Base-by-base conservation (phyloP, 805 yeast genomes). In the Kockiozyma suomiensis region DNA sequence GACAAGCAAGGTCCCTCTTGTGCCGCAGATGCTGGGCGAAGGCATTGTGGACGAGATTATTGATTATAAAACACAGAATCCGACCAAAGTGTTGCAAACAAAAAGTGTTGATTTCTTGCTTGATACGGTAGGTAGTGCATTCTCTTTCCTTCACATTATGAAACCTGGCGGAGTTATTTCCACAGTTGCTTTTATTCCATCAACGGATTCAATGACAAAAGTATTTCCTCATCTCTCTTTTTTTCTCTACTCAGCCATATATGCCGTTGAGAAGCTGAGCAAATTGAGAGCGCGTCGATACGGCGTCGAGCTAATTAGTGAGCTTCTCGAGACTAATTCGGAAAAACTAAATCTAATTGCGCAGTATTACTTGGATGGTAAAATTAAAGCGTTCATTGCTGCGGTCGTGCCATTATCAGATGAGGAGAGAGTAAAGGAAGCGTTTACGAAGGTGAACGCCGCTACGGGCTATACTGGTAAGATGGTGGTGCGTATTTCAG, bases 1-100 rank as follows among this genome's bases (percentile, higher is more conserved):
- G 13, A 66, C 69, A 13, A 17, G 52, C 25, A 68, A 68, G 52
- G 58, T 65, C 6, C 54, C 50, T 1, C 54, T 49, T 4, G 54
- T 62, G 17, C 51, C 62, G 10, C 23, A 49, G 26, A 43, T 60
- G n/a, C 50, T 68, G 15, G 69, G 69, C 23, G 61, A 52, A 30
- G 65, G 61, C 12, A 59, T 62, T 13, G 68, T 65, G 12, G 65
- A 61, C 23, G 45, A 61, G 19, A 47, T 61, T 3, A 59, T 68
- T 26, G 70, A 68, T 47, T 68, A 68, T 58, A 57, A 62, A 43
- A 67, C 58, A 38, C 40, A 48, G 42, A 62, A 61, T 21, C 58
- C 64, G 19, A 25, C 54, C 19, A 59, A 57, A 33, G 64, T 35
- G 26, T 45, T 67, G 32, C 54, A 59, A 38, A 50, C 56, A 30